Base-by-base conservation (phyloP, 1,284 basidiomycete genomes). In the Austroboletus olivaceoglutinosus region DNA sequence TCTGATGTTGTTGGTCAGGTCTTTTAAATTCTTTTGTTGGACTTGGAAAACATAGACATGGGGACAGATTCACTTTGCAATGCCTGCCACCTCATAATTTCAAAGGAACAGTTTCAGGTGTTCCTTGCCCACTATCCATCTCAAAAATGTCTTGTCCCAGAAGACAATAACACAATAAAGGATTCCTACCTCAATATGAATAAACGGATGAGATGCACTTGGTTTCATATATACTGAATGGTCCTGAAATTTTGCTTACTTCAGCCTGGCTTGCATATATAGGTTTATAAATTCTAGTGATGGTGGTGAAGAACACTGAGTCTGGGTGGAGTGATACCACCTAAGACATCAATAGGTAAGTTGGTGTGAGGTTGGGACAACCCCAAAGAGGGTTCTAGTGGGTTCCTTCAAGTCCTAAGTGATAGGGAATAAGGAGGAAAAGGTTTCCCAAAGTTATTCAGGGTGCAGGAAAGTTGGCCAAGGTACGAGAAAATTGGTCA, bases 111-210 rank as follows among this genome's bases (percentile, higher is more conserved):
- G 49, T 75, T 73, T 39, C 48, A 67, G 19, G 56, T 61, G 0
- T 74, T 74, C 44, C 50, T 74, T 4, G 62, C 65, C 7, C 54
- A 69, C 2, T 72, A 73, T 47, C 55, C 22, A 22, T 55, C 45
- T 29, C 63, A 63, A 44, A 30, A 46, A 21, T 56, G 59, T 29
- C 59, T 75, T 3, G 70, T 75, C 9, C 68, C 72, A 0, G 74
- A 73, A 55, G 58, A 66, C 40, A 75, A 75, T 39, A 61, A 68
- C 2, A 43, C 67, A 1, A 75, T 73, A 67, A 65, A 65, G 36
- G 69, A 71, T 40, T 72, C 68, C 2, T 73, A 73, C 43, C 52
- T 73, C 8, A 60, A 62, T 37, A 47, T 73, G 21, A 71, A 74
- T 41, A 72, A 73, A 53, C 45, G 66, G 12, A 67, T 72, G 69